A percentile compares a stretch with the other conserved stretches of the same genome.
Conservation (phyloP, 495 filamentous ascomycete genomes). For the Chaetomium tenue region DNA sequence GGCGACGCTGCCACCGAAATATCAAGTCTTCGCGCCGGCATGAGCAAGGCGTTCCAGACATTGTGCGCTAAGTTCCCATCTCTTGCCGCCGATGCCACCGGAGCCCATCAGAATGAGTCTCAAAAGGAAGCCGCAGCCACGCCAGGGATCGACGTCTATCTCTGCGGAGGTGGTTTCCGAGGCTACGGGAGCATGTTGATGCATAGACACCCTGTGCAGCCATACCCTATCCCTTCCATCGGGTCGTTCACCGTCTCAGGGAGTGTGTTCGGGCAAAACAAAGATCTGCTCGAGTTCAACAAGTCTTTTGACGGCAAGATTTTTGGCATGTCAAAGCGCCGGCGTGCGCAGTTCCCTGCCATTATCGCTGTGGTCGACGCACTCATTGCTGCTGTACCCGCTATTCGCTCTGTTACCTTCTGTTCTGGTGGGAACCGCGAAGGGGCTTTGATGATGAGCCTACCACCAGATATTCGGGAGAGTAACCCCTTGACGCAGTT, state of each 20-base stretch:
- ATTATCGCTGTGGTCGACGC: conserved; percentile 75
- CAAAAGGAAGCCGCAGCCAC: conserved; percentile 40
- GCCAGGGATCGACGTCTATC: conserved; percentile 69
- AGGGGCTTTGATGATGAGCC: conserved; percentile 68
- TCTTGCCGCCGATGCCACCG: conserved; percentile 48
- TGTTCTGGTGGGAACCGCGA: conserved; percentile 85
- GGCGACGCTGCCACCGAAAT: conserved; percentile 50
- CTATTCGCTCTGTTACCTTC: conserved; percentile 72
- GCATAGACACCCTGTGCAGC: conserved; percentile 61
- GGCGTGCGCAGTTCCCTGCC: conserved; percentile 78
- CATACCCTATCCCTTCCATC: conserved; percentile 82
- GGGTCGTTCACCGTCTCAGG: conserved; percentile 71
- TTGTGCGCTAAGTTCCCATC: conserved; percentile 56
- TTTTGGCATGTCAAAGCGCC: conserved; percentile 79
- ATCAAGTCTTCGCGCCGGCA: conserved; percentile 55
- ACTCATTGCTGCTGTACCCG: conserved; percentile 65
- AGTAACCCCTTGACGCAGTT: conserved; percentile 61
- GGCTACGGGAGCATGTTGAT: conserved; percentile 88
- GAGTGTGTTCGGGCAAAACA: conserved; percentile 60
- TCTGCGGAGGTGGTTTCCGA: conserved; percentile 87
- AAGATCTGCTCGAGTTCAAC: conserved; percentile 56
- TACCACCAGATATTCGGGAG: conserved; percentile 57
- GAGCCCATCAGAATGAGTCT: conserved; percentile 44
- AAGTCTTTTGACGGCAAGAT: conserved; percentile 57
- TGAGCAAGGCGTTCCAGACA: conserved; percentile 62